A percentile compares a stretch with the other conserved stretches of the same genome.
phyloP scores from a whole-genome alignment of 257 asterid genomes.

The Solanum sitiens region DNA sequence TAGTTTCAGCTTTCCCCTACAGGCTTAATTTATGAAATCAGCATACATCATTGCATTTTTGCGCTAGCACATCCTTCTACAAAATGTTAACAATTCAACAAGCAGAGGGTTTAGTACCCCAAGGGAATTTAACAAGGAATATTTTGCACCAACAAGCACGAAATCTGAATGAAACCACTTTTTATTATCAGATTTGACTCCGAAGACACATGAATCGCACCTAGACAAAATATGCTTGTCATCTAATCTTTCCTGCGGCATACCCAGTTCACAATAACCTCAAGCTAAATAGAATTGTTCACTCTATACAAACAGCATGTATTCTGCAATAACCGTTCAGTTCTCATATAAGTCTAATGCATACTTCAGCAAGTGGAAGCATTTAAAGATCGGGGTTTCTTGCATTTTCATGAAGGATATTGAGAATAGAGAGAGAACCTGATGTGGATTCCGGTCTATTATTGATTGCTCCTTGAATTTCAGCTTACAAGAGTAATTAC shows the following conservation, averaged over 20 bases:
- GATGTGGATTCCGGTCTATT: constrained; percentile 93
- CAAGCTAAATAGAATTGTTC: not conserved
- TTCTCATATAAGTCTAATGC: not conserved
- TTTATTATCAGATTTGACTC: not conserved
- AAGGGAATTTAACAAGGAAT: not conserved
- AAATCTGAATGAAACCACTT: not conserved
- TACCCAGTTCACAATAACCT: not conserved
- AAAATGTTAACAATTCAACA: not conserved
- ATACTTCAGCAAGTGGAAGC: not conserved
- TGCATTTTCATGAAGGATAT: not conserved
- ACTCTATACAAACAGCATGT: not conserved
- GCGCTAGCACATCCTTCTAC: not conserved
- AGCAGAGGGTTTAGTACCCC: not conserved
- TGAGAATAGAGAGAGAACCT: constrained; percentile 35
- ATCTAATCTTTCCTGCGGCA: not conserved
- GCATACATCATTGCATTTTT: not conserved
- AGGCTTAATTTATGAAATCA: not conserved
- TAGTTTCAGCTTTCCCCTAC: not conserved
- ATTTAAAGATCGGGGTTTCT: not conserved
- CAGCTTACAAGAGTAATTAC: constrained; percentile 66
- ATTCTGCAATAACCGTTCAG: not conserved
- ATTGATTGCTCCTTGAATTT: constrained; percentile 98
- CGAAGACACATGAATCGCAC: not conserved
- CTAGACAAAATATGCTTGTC: not conserved
- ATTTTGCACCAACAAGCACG: not conserved